phyloP scores from a whole-genome alignment of 2,329 filamentous ascomycete genomes.

The Hymenoscyphus linearis region DNA sequence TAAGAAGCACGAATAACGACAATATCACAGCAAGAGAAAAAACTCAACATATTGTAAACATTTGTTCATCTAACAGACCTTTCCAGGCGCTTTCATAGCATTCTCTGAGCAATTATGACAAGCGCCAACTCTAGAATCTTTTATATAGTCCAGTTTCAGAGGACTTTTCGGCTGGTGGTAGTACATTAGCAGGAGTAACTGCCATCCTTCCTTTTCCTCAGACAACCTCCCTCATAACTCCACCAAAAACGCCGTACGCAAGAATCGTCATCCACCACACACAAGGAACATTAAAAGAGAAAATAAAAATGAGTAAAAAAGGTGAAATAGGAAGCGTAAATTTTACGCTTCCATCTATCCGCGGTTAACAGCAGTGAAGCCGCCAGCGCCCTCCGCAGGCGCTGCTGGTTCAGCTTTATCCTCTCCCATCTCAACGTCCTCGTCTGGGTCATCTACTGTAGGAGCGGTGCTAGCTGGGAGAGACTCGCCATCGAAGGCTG shows the following conservation, averaged over 20 bases:
- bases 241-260: not conserved
- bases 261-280: not conserved
- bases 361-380: conserved; percentile 31
- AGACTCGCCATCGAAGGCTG: conserved; percentile 16
- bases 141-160: not conserved
- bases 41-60: not conserved
- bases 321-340: not conserved
- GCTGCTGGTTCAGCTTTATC: conserved; percentile 29
- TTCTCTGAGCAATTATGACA: not conserved
- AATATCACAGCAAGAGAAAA: not conserved
- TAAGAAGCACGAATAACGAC: not conserved
- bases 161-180: not conserved
- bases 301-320: not conserved
- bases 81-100: not conserved
- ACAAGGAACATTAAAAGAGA: not conserved
- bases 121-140: not conserved
- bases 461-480: conserved; percentile 14
- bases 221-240: not conserved
- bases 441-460: conserved; percentile 20
- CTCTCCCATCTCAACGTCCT: conserved; percentile 33
- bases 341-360: not conserved
- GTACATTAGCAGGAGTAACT: not conserved
- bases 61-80: not conserved
- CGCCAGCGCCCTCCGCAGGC: conserved; percentile 15
- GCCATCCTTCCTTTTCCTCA: not conserved